Evolutionary conservation across 805 yeast species (phyloP).

Genomic region (Metschnikowia lunata): DNA sequence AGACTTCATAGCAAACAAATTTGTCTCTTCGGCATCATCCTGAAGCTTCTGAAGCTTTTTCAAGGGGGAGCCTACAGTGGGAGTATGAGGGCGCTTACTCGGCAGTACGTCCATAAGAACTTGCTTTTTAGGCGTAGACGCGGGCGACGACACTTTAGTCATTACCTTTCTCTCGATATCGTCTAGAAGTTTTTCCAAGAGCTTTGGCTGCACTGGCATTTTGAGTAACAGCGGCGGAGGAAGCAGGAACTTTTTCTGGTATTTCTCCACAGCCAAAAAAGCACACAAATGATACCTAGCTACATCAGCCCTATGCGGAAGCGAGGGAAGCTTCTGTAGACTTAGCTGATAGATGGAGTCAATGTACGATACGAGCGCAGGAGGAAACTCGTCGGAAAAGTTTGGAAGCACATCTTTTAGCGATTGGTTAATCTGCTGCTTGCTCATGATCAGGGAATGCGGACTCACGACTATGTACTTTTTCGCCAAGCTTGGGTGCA

Average conservation of each 20-base stretch:
- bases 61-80: slow-evolving; percentile 36
- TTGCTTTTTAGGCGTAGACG: slow-evolving; percentile 15
- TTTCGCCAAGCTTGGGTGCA: too few relatives aligned
- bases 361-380: slow-evolving; percentile 35
- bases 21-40: slow-evolving; percentile 8
- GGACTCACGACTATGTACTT: too few relatives aligned
- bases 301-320: slow-evolving; percentile 53
- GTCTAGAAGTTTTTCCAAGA: slow-evolving; percentile 37
- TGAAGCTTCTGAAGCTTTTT: slow-evolving; percentile 29
- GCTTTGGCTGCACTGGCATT: slow-evolving; percentile 55
- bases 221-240: slow-evolving; percentile 47
- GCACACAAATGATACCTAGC: slow-evolving; percentile 71
- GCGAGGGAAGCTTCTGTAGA: slow-evolving; percentile 45
- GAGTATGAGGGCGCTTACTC: slow-evolving; percentile 21
- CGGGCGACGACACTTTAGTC: slow-evolving; percentile 23
- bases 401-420: slow-evolving; percentile 51
- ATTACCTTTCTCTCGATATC: slow-evolving; percentile 43
- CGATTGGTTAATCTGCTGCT: slow-evolving; percentile 25
- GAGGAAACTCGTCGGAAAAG: slow-evolving; percentile 39
- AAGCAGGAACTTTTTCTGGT: slow-evolving; percentile 38
- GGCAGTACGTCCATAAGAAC: slow-evolving; percentile 16
- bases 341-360: slow-evolving; percentile 48
- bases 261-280: slow-evolving; percentile 51
- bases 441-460: slow-evolving; percentile 11
- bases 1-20: slow-evolving; percentile 6